These are phyloP conservation scores for Eucalyptus curtisii DNA, from an alignment of 345 rosid species.

Conservation along the genomic window DNA sequence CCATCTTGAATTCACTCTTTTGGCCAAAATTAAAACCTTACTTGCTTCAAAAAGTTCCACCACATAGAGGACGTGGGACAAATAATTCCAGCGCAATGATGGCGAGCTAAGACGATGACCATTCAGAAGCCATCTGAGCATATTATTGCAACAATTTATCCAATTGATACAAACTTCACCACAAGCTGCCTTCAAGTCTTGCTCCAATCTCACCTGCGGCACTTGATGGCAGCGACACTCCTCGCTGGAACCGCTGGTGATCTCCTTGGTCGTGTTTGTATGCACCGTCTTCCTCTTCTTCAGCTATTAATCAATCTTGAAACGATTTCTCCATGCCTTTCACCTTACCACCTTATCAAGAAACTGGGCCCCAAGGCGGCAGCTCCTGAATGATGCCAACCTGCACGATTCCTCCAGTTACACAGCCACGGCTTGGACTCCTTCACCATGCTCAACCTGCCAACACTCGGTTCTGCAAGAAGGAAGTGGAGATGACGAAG, in stretches of 20 bases:
- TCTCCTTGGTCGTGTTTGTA: background rate
- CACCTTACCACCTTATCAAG: background rate
- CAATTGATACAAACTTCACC: background rate
- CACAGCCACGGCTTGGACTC: conserved; percentile 15
- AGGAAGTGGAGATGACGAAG: background rate
- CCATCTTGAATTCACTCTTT: background rate
- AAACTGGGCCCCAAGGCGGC: background rate
- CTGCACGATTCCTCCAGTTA: background rate
- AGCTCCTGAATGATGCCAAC: background rate
- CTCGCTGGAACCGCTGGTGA: background rate
- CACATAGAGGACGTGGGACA: background rate
- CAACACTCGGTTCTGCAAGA: conserved; percentile 1
- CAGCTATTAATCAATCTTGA: background rate
- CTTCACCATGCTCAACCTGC: conserved; percentile 5
- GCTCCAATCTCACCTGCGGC: background rate
- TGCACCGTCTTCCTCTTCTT: background rate
- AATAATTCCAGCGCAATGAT: background rate
- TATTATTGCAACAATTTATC: background rate
- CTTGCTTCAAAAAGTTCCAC: background rate
- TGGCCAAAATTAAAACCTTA: background rate
- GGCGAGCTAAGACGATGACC: background rate
- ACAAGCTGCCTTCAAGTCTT: background rate
- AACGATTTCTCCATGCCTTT: background rate
- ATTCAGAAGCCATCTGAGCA: background rate
- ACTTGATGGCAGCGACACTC: background rate